Evolutionary conservation across 2,329 filamentous ascomycete species (phyloP).

Genomic region (Catunica adiposa): DNA sequence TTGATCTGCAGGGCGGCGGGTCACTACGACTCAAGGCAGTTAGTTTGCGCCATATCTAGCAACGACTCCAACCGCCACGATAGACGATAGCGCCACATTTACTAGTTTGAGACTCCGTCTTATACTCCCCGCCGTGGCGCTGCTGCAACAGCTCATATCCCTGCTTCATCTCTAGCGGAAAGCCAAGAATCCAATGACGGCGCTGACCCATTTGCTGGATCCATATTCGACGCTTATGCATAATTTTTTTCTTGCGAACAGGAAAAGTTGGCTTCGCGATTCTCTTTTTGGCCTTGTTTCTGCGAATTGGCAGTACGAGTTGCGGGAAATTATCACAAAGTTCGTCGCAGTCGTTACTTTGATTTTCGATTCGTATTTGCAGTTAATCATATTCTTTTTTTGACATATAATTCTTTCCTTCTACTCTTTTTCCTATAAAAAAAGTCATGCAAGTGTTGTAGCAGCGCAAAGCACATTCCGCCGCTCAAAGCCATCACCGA

Average conservation of each 20-base stretch:
- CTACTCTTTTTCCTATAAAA: no score
- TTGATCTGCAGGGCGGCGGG: neutral
- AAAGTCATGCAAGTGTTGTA: slow-evolving; percentile 12
- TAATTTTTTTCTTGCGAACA: slow-evolving; percentile 3
- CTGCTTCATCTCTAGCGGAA: neutral
- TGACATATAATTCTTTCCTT: neutral
- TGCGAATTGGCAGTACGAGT: neutral
- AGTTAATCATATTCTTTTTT: neutral
- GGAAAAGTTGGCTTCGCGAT: slow-evolving; percentile 2
- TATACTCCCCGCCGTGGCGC: slow-evolving; percentile 7
- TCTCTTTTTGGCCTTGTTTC: slow-evolving; percentile 1
- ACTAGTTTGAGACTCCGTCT: neutral
- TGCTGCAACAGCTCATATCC: slow-evolving; percentile 3
- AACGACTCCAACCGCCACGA: no score
- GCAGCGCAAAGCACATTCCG: slow-evolving; percentile 7
- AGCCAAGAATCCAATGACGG: slow-evolving; percentile 2
- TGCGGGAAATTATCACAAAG: no score
- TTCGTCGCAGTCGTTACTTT: neutral
- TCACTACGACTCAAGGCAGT: neutral
- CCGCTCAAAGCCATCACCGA: neutral
- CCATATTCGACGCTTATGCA: slow-evolving; percentile 10
- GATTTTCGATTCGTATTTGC: neutral
- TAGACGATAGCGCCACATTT: neutral
- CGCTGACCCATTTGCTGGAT: slow-evolving; percentile 10
- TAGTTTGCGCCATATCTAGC: no score